Evolutionary conservation across 1,139 yeast species (phyloP).

Genomic region (Saccharomyces hybrid): DNA sequence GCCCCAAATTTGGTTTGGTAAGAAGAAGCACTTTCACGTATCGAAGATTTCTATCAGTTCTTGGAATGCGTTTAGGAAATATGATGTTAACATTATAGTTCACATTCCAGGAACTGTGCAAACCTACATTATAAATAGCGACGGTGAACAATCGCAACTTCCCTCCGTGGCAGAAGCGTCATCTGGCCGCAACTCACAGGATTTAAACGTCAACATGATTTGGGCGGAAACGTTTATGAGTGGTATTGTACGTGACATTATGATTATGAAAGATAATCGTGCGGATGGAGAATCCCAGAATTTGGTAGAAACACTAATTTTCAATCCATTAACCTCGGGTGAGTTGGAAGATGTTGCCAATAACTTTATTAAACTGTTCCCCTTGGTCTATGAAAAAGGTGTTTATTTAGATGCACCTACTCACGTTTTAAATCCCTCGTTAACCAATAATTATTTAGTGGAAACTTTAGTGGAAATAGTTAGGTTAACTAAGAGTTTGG

Average conservation of each 20-base stretch:
- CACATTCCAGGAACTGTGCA: slow-evolving; percentile 76
- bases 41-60: slow-evolving; percentile 63
- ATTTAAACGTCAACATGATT: slow-evolving; percentile 36
- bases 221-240: slow-evolving; percentile 87
- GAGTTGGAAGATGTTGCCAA: slow-evolving; percentile 36
- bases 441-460: slow-evolving; percentile 75
- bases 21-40: slow-evolving; percentile 67
- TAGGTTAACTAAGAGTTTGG: slow-evolving; percentile 61
- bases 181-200: slow-evolving; percentile 7
- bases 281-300: slow-evolving; percentile 60
- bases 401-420: slow-evolving; percentile 54
- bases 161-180: background rate
- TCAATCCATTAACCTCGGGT: slow-evolving; percentile 55
- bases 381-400: slow-evolving; percentile 59
- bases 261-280: slow-evolving; percentile 64
- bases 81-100: slow-evolving; percentile 72
- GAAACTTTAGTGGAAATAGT: slow-evolving; percentile 72
- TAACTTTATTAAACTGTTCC: slow-evolving; percentile 44
- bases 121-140: slow-evolving; percentile 54
- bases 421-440: slow-evolving; percentile 44
- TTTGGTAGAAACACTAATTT: slow-evolving; percentile 52
- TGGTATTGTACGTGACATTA: slow-evolving; percentile 63
- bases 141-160: slow-evolving; percentile 38
- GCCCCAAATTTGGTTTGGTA: slow-evolving; percentile 69
- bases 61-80: slow-evolving; percentile 67